Percentiles rank a stretch among this genome's conserved stretches.
phyloP scores from a whole-genome alignment of 2,329 filamentous ascomycete genomes.

The Exophiala spinifera region DNA sequence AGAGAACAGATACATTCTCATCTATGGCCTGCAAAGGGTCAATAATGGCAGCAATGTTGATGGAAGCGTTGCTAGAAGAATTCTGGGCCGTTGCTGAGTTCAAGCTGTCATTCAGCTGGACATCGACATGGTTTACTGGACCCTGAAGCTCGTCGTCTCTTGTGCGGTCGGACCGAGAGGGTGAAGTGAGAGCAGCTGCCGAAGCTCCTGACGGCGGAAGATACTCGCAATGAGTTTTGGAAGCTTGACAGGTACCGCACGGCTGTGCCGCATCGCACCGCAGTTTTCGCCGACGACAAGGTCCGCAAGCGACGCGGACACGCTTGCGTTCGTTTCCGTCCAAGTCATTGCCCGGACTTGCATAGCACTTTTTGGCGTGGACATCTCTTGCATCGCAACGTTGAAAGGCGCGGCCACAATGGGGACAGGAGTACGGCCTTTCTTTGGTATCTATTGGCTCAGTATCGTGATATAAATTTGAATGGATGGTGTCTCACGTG shows the following conservation, averaged over 20 bases:
- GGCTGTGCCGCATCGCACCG: slow-evolving; percentile 29
- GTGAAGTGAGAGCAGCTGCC: neutral
- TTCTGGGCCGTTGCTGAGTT: neutral
- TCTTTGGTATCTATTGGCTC: slow-evolving; percentile 13
- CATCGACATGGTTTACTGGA: neutral
- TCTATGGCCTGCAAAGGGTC: neutral
- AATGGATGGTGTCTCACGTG: neutral
- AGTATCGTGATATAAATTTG: neutral
- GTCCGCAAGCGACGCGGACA: slow-evolving; percentile 29
- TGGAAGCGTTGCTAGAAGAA: neutral
- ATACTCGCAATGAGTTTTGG: slow-evolving; percentile 4
- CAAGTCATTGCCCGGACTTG: neutral
- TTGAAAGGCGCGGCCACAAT: slow-evolving; percentile 10
- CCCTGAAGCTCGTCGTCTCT: neutral
- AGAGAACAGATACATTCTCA: neutral
- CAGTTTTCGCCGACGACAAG: slow-evolving; percentile 29
- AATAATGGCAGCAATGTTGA: neutral
- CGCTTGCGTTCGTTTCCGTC: slow-evolving; percentile 9
- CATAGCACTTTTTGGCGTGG: slow-evolving; percentile 11
- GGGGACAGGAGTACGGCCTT: slow-evolving; percentile 8
- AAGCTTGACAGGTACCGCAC: slow-evolving; percentile 15
- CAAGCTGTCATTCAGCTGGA: neutral
- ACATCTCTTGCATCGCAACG: slow-evolving; percentile 8
- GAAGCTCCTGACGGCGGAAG: neutral
- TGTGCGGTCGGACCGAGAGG: neutral